These are phyloP conservation scores for Phytophthora foliorum DNA, from an alignment of 352 stramenopile species.

Conservation along the genomic window DNA sequence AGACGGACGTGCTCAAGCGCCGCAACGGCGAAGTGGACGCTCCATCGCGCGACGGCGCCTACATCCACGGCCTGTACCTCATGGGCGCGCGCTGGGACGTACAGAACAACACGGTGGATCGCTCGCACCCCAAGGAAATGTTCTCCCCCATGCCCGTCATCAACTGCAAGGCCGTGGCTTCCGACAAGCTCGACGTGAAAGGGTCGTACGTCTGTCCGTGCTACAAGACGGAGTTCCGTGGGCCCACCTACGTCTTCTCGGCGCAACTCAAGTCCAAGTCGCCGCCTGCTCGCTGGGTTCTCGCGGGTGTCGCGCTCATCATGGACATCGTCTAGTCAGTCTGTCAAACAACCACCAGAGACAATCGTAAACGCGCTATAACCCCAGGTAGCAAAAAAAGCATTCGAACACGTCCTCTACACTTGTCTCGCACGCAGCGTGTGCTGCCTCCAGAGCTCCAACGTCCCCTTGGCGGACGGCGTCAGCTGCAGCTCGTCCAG, in stretches of 20 bases:
- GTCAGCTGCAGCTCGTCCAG: constrained; percentile 54
- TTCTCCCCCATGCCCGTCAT: constrained; percentile 98
- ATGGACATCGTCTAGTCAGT: constrained; percentile 90
- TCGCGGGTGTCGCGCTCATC: constrained; percentile 97
- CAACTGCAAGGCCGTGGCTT: constrained; percentile 96
- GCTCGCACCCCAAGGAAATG: constrained; percentile 98
- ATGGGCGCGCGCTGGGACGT: constrained; percentile 97
- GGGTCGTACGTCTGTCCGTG: constrained; percentile 96
- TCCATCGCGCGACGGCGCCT: constrained; percentile 93
- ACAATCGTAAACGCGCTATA: constrained; percentile 18
- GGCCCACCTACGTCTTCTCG: constrained; percentile 98
- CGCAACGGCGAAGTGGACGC: constrained; percentile 92
- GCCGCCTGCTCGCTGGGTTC: constrained; percentile 93
- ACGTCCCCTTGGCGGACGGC: constrained; percentile 55
- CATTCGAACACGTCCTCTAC: constrained; percentile 21
- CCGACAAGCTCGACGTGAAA: constrained; percentile 96
- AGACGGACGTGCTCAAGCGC: constrained; percentile 97
- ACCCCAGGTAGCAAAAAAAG: too few relatives aligned
- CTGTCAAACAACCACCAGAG: constrained; percentile 5
- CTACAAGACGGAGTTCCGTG: constrained; percentile 98
- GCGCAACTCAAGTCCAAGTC: constrained; percentile 98
- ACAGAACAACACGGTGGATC: constrained; percentile 94
- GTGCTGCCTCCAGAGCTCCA: constrained; percentile 56
- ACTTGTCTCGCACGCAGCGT: constrained; percentile 24
- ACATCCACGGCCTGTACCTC: constrained; percentile 95